A percentile compares a stretch with the other conserved stretches of the same genome.
Evolutionary conservation across 1,139 yeast genomes (phyloP).

Genomic region (Magnusiomyces fungicola): DNA sequence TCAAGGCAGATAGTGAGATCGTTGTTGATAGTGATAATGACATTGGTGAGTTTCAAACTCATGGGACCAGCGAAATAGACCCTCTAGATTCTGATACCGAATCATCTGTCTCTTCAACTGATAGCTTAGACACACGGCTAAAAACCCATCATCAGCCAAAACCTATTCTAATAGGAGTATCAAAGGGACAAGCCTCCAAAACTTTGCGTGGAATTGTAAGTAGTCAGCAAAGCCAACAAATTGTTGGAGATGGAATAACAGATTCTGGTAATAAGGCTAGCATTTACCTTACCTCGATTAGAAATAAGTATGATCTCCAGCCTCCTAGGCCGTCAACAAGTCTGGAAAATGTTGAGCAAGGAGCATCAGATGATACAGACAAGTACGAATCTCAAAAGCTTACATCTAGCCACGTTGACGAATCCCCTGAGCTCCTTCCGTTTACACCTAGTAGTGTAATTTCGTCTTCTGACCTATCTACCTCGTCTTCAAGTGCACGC

Average conservation of each 20-base stretch:
- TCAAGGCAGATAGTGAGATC: too few species aligned
- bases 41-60: too few species aligned
- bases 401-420: background rate
- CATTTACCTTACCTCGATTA: background rate
- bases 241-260: too few species aligned
- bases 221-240: too few species aligned
- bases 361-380: background rate
- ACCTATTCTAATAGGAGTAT: background rate
- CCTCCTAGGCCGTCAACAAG: background rate
- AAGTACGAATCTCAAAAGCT: background rate
- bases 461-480: background rate
- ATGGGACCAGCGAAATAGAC: too few species aligned
- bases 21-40: too few species aligned
- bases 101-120: background rate
- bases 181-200: conserved; percentile 1
- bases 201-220: conserved; percentile 1
- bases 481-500: conserved; percentile 3
- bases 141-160: conserved; percentile 4
- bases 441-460: background rate
- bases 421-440: background rate
- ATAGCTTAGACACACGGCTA: background rate
- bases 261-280: background rate
- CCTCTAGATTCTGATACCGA: background rate
- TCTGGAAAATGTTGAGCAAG: background rate
- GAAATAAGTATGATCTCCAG: background rate